These are phyloP conservation scores for Ustilago nuda DNA, from an alignment of 1,284 basidiomycete species.

Conservation along the genomic window DNA sequence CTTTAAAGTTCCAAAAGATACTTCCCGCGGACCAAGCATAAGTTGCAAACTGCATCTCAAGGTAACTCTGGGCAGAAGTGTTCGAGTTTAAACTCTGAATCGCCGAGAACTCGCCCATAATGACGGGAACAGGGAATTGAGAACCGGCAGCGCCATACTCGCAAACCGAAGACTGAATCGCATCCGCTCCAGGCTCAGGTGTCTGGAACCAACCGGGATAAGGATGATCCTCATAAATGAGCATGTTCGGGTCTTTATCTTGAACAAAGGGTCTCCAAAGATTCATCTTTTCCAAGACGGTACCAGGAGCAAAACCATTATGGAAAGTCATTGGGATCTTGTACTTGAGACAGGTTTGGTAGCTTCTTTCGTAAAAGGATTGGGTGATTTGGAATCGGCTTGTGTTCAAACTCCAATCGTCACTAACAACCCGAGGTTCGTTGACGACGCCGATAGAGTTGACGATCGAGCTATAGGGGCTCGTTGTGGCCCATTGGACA, in stretches of 20 bases:
- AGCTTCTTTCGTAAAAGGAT: constrained; percentile 56
- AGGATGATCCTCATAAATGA: constrained; percentile 65
- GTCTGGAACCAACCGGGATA: constrained; percentile 64
- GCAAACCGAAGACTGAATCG: constrained; percentile 55
- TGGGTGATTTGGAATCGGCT: constrained; percentile 34
- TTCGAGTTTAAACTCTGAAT: constrained; percentile 45
- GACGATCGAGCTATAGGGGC: constrained; percentile 63
- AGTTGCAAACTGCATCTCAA: constrained; percentile 59
- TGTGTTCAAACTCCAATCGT: constrained; percentile 37
- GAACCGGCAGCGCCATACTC: constrained; percentile 34
- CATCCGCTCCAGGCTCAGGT: constrained; percentile 31
- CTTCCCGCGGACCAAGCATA: constrained; percentile 65
- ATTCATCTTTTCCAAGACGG: constrained; percentile 35
- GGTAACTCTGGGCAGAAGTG: constrained; percentile 33
- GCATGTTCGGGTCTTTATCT: constrained; percentile 60
- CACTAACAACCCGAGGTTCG: constrained; percentile 56
- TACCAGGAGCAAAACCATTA: constrained; percentile 55
- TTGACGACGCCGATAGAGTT: constrained; percentile 62
- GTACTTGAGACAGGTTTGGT: constrained; percentile 39
- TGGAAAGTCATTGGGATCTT: constrained; percentile 63
- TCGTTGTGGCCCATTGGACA: constrained; percentile 53
- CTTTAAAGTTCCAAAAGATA: constrained; percentile 66
- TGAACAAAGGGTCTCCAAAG: constrained; percentile 54
- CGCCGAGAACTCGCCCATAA: constrained; percentile 62
- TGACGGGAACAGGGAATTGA: constrained; percentile 51